Conservation (phyloP, 2,329 filamentous ascomycete genomes). For the Pseudohalonectria lignicola region DNA sequence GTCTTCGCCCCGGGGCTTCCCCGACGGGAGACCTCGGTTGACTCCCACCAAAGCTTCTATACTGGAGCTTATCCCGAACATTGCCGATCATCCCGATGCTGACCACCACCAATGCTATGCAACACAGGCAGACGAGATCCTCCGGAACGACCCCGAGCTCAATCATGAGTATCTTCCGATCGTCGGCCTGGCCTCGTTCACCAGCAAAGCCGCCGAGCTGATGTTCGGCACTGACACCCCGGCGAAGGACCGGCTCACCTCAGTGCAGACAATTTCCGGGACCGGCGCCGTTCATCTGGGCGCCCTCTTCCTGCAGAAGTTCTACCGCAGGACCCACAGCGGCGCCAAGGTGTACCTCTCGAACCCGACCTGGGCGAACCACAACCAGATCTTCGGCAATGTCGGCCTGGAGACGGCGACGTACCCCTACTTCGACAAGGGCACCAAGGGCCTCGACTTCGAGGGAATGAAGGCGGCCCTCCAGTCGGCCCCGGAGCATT, state of each 20-base stretch:
- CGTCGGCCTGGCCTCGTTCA: slow-evolving; percentile 77
- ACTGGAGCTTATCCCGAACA: too few relatives aligned
- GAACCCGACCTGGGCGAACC: slow-evolving; percentile 95
- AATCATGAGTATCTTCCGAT: slow-evolving; percentile 99
- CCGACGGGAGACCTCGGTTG: too few relatives aligned
- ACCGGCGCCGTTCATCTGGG: slow-evolving; percentile 92
- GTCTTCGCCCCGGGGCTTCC: too few relatives aligned
- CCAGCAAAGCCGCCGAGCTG: slow-evolving; percentile 79
- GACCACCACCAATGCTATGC: background rate
- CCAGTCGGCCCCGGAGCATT: slow-evolving; percentile 60
- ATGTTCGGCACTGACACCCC: slow-evolving; percentile 73
- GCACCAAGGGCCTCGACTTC: slow-evolving; percentile 86
- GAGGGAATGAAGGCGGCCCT: slow-evolving; percentile 73
- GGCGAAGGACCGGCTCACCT: slow-evolving; percentile 73
- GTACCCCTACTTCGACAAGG: slow-evolving; percentile 89
- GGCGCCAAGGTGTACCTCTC: slow-evolving; percentile 64
- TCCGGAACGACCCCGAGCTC: slow-evolving; percentile 77
- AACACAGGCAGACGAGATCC: slow-evolving; percentile 90
- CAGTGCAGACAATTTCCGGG: slow-evolving; percentile 91
- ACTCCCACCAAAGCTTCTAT: too few relatives aligned
- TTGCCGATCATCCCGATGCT: slow-evolving; percentile 7
- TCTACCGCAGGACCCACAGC: slow-evolving; percentile 65
- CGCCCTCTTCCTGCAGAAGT: slow-evolving; percentile 85
- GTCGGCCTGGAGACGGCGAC: slow-evolving; percentile 65
- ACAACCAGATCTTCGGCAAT: slow-evolving; percentile 96